Evolutionary conservation across 331 rosid genomes (phyloP).

Genomic region (Pyracantha coccinea): DNA sequence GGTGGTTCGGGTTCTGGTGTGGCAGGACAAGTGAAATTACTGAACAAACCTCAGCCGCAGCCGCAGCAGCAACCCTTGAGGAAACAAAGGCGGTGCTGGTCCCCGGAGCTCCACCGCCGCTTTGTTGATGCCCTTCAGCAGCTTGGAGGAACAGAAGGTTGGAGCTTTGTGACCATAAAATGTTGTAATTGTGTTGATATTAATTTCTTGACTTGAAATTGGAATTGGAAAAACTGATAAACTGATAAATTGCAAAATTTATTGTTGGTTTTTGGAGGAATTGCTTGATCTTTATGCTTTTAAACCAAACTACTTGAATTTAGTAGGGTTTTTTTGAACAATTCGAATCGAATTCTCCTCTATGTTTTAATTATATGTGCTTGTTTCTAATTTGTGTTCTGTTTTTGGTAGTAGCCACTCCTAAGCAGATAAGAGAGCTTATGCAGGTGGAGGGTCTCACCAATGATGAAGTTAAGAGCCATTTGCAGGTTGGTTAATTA

Average conservation of each 20-base stretch:
- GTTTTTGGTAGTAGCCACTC: slow-evolving; percentile 66
- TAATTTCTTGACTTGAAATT: not conserved
- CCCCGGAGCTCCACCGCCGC: slow-evolving; percentile 72
- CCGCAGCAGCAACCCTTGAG: slow-evolving; percentile 37
- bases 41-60: slow-evolving; percentile 21
- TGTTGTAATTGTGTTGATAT: not conserved
- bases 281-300: not conserved
- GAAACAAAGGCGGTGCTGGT: slow-evolving; percentile 88
- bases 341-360: not conserved
- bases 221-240: not conserved
- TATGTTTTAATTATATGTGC: not conserved
- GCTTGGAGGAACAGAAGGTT: slow-evolving; percentile 89
- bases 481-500: slow-evolving; percentile 55
- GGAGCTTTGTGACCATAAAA: not conserved
- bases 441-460: slow-evolving; percentile 84
- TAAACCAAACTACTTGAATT: not conserved
- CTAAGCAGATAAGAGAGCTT: slow-evolving; percentile 83
- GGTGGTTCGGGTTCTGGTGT: slow-evolving; percentile 36
- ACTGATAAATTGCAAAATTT: not conserved
- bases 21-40: slow-evolving; percentile 26
- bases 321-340: not conserved
- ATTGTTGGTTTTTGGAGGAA: not conserved
- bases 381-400: not conserved
- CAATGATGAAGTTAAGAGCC: slow-evolving; percentile 96
- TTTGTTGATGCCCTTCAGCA: slow-evolving; percentile 68